Evolutionary conservation across 1,139 yeast genomes (phyloP).

Genomic region (Casaregolazyma suthepensis): DNA sequence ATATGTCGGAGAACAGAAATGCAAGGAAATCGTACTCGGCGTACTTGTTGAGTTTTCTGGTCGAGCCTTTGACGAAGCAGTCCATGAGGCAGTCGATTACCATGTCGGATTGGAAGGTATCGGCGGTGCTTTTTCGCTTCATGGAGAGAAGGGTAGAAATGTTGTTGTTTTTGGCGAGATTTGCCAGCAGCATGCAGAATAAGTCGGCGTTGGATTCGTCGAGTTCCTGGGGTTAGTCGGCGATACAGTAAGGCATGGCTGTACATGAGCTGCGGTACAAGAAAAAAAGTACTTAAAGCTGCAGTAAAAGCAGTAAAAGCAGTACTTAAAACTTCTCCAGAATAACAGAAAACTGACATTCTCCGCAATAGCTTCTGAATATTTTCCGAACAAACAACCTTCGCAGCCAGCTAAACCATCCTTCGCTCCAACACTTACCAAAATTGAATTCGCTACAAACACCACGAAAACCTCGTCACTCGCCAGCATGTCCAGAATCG

Average conservation of each 20-base stretch:
- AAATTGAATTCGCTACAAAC: slow-evolving; percentile 48
- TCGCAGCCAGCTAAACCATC: too few species aligned
- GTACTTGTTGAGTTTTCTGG: slow-evolving; percentile 59
- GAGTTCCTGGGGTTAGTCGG: slow-evolving; percentile 34
- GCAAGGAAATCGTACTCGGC: slow-evolving; percentile 81
- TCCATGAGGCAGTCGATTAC: slow-evolving; percentile 84
- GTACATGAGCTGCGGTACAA: too few species aligned
- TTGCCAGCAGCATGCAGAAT: slow-evolving; percentile 77
- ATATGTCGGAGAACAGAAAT: slow-evolving; percentile 84
- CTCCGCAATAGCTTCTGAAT: too few species aligned
- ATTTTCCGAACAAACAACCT: too few species aligned
- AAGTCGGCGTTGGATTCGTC: slow-evolving; percentile 69
- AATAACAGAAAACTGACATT: too few species aligned
- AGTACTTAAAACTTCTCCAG: too few species aligned
- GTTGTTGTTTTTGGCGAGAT: slow-evolving; percentile 71
- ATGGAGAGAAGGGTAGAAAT: slow-evolving; percentile 53
- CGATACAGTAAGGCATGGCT: too few species aligned
- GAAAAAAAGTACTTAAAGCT: too few species aligned
- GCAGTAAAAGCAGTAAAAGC: too few species aligned
- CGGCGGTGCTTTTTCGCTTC: slow-evolving; percentile 24
- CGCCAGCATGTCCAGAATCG: slow-evolving; percentile 53
- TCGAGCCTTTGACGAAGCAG: slow-evolving; percentile 82
- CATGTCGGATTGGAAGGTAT: slow-evolving; percentile 37
- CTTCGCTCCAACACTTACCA: slow-evolving; percentile 27
- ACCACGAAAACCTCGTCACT: slow-evolving; percentile 57